Evolutionary conservation across 2,329 filamentous ascomycete genomes (phyloP).

Genomic region (Alternaria panax): DNA sequence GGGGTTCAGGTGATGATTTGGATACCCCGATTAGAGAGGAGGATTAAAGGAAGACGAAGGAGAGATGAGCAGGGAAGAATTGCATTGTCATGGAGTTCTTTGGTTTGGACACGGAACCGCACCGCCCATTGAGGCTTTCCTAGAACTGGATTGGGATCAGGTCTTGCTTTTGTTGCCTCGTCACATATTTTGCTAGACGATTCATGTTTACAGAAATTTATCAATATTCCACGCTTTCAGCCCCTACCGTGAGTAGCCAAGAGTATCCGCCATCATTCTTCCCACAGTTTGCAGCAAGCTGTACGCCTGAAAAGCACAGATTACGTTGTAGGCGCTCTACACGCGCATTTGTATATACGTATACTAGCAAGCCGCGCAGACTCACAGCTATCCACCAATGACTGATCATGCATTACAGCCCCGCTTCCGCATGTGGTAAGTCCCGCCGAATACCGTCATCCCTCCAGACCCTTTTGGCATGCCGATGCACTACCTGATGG

Average conservation of each 20-base stretch:
- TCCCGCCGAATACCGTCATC: conserved; percentile 9
- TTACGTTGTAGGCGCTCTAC: neutral
- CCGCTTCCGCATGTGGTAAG: conserved; percentile 7
- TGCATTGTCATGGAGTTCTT: neutral
- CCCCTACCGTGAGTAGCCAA: neutral
- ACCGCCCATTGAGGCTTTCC: conserved; percentile 19
- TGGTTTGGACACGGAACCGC: neutral
- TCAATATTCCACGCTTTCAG: neutral
- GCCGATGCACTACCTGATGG: neutral
- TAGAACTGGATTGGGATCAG: neutral
- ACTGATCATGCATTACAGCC: conserved; percentile 8
- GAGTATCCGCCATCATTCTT: neutral
- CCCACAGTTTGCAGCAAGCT: neutral
- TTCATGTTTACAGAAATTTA: neutral
- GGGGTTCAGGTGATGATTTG: conserved; percentile 42
- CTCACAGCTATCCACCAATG: conserved; percentile 7
- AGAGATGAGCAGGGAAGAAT: neutral
- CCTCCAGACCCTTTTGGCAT: neutral
- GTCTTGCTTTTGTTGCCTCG: neutral
- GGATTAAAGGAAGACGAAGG: neutral
- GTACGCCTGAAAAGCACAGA: neutral
- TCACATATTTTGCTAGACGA: neutral
- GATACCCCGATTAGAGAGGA: neutral
- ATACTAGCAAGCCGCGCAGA: neutral
- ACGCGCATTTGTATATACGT: neutral